These are phyloP conservation scores for Populus hybrid DNA, from an alignment of 441 rosid species.

Conservation along the genomic window DNA sequence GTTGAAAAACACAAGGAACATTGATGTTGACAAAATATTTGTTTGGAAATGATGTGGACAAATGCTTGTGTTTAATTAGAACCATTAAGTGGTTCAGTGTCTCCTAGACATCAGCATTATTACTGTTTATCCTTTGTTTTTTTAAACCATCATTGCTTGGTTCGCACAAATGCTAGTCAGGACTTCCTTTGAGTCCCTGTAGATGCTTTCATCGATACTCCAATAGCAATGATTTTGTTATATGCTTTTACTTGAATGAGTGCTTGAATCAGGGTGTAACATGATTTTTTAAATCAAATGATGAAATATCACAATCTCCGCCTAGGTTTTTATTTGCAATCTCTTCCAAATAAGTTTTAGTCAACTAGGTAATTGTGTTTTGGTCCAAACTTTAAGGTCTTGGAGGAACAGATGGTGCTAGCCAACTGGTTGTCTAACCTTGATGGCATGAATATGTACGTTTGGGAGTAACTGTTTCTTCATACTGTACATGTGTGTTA, in stretches of 20 bases:
- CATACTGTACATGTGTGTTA: background rate
- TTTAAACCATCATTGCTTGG: background rate
- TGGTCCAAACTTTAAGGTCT: background rate
- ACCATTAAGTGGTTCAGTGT: background rate
- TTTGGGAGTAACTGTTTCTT: background rate
- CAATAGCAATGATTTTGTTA: background rate
- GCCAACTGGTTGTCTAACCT: background rate
- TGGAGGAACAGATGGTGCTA: background rate
- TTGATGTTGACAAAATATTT: background rate
- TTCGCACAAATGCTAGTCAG: background rate
- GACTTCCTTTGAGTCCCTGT: background rate
- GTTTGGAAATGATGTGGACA: background rate
- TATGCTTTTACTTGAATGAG: background rate
- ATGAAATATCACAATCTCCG: background rate
- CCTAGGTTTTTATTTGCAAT: background rate
- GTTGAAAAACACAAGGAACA: background rate
- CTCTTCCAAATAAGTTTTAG: background rate
- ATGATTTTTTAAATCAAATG: background rate
- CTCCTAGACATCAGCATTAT: no score
- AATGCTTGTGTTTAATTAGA: background rate
- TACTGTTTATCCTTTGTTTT: background rate
- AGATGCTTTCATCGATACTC: background rate
- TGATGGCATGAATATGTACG: background rate
- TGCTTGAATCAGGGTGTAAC: background rate
- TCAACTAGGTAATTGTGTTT: background rate